Base-by-base conservation (phyloP, 495 filamentous ascomycete genomes). In the Lentithecium fluviatile region DNA sequence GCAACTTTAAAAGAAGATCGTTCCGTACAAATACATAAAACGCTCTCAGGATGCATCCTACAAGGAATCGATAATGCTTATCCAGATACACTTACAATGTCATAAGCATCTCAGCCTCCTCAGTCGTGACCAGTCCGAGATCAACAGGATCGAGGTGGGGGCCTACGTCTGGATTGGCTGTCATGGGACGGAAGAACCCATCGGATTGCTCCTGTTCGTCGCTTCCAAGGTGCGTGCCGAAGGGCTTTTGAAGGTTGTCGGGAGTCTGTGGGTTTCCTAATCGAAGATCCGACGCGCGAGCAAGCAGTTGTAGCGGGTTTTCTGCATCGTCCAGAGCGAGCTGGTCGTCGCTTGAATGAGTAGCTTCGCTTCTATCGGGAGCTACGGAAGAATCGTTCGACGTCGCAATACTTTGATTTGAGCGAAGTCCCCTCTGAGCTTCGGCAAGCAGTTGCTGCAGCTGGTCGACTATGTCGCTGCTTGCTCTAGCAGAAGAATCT, bases 251-350 rank as follows among this genome's bases (percentile, higher is more conserved):
- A 10, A 13, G 19, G 36, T 42, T 51, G 32, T 58, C 36, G n/a
- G 32, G 19, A 7, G 42, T 13, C 29, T 55, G 48, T 6, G 56
- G 55, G 5, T 47, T 29, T 1, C 36, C 47, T 8, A 84, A 74
- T 50, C 85, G 81, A 34, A 88, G 76, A 69, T 89, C 85, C 6
- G 86, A 88, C 0, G 87, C 86, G 19, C 85, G 77, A 2, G 87
- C 87, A 20, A 89, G 79, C 1, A 89, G 70, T 66, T 89, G 86
- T 10, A 89, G 71, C 0, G 87, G 87, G 58, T 89, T 89, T 64
- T 89, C 87, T 17, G 86, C 86, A 72, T 88, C 86, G 59, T 88
- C 86, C 5, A 89, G 68, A 23, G 82, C 80, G 12, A 88, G 75
- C 37, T 76, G 51, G 43, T 62, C 59, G 25, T 62, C 59, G 42